phyloP scores from a whole-genome alignment of 352 stramenopile species.

The Pythium brassicae region DNA sequence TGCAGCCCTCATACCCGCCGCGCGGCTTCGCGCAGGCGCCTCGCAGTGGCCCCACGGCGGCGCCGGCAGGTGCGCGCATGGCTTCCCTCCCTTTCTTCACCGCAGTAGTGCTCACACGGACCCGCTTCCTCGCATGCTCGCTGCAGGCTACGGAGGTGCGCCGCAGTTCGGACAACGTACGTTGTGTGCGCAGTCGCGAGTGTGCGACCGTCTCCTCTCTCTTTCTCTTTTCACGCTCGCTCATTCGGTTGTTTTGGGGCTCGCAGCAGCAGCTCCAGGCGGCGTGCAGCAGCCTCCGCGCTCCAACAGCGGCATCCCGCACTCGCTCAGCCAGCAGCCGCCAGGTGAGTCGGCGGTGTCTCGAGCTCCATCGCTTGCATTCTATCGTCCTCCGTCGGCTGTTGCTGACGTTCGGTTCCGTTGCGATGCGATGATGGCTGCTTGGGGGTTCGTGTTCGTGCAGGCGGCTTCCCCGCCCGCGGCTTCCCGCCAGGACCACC shows the following conservation, averaged over 20 bases:
- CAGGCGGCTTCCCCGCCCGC: constrained; percentile 13
- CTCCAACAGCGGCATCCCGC: constrained; percentile 21
- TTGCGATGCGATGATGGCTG: too few species aligned
- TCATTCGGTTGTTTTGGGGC: too few species aligned
- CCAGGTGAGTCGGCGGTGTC: not conserved
- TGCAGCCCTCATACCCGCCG: not conserved
- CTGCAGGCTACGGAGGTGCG: constrained; percentile 7
- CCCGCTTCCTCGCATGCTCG: not conserved
- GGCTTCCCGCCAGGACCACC: constrained; percentile 10
- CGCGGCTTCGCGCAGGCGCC: constrained; percentile 1
- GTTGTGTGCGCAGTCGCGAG: not conserved
- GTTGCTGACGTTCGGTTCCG: not conserved
- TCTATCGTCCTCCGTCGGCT: too few species aligned
- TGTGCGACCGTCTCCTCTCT: too few species aligned
- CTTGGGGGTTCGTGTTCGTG: not conserved
- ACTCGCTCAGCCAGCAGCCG: constrained; percentile 10
- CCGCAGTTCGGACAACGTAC: constrained; percentile 17
- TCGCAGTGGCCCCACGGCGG: not conserved
- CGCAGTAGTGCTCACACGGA: too few species aligned
- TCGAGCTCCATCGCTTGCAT: not conserved
- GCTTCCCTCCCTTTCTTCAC: not conserved
- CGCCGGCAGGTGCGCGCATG: not conserved
- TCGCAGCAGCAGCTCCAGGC: constrained; percentile 14
- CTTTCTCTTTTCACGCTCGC: too few species aligned
- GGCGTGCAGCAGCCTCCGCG: constrained; percentile 30